Base-by-base conservation (phyloP, 2,329 filamentous ascomycete genomes). In the Microascus cirrosus region DNA sequence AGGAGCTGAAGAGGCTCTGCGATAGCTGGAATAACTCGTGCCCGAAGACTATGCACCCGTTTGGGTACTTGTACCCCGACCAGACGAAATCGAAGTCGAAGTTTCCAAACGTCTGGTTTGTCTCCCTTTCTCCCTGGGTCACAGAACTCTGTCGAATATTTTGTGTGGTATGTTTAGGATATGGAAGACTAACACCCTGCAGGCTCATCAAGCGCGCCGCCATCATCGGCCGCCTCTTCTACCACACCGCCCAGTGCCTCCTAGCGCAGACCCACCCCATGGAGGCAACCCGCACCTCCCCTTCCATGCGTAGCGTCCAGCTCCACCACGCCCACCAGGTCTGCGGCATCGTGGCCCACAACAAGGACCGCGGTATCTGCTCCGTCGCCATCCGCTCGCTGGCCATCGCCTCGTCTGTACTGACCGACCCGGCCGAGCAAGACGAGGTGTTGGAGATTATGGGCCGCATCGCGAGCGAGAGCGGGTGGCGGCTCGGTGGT, bases 291-390 rank as follows among this genome's bases (percentile, higher is more conserved):
- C 77, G 82, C 42, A 75, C 76, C 20, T 77, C 78, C 2, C 75
- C 82, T 3, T 86, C 90, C 60, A 89, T 93, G 82, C 81, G 80
- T 53, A 76, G 80, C 4, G 79, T 88, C 66, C 85, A 88, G 64
- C 77, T 86, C 54, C 82, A 83, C 61, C 90, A 96, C 67, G 87
- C 90, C 0, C 86, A 88, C 63, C 86, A 92, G 67, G 86, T 95
- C 25, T 96, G 92, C 67, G 93, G 93, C 15, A 95, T 97, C 61
- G 85, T 89, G 25, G 89, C 90, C 2, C 90, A 95, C 67, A 84
- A 87, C 56, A 89, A 91, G 65, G 90, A 95, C 67, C 79, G 83
- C 28, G 89, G 89, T 32, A 84, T 96, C 35, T 84, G 87, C 11
- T 87, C 83, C 55, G 85, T 95, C 11, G 89, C 89, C 2, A 82